phyloP scores from a whole-genome alignment of 345 rosid species.

The Syzygium oleosum region DNA sequence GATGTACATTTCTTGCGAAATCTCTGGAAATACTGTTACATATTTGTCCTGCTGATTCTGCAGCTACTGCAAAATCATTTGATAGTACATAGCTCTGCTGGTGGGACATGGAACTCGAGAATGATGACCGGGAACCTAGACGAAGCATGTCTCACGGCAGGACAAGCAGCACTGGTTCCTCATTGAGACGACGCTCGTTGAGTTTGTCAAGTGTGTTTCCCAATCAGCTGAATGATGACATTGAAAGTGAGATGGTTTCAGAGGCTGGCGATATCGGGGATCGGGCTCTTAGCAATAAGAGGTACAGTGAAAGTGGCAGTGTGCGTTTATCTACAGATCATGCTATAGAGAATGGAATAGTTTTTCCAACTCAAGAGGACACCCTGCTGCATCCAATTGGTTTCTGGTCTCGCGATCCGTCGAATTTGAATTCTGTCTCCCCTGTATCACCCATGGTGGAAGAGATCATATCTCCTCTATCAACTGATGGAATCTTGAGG shows the following conservation, averaged over 20 bases:
- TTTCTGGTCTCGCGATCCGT: slow-evolving; percentile 12
- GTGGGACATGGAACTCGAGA: slow-evolving; percentile 34
- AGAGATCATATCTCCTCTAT: slow-evolving; percentile 36
- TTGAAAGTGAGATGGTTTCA: slow-evolving; percentile 56
- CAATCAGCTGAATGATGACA: slow-evolving; percentile 27
- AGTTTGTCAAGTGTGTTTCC: slow-evolving; percentile 26
- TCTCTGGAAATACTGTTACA: not conserved
- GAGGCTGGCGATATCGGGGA: slow-evolving; percentile 93
- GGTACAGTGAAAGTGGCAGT: slow-evolving; percentile 35
- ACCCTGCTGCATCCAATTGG: slow-evolving; percentile 11
- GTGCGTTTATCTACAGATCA: slow-evolving; percentile 13
- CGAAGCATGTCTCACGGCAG: slow-evolving; percentile 25
- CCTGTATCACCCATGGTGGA: slow-evolving; percentile 23
- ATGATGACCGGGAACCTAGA: slow-evolving; percentile 4
- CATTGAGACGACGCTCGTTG: slow-evolving; percentile 34
- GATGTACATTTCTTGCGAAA: not conserved
- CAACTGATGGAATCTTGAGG: slow-evolving; percentile 28
- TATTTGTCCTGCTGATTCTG: not conserved
- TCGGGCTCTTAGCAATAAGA: slow-evolving; percentile 47
- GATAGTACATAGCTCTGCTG: not conserved
- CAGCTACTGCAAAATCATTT: not conserved
- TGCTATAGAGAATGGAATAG: slow-evolving; percentile 27
- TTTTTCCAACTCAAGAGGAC: slow-evolving; percentile 15
- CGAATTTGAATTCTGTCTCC: slow-evolving; percentile 14
- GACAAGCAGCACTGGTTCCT: slow-evolving; percentile 39